Evolutionary conservation across 108 stramenopile genomes (phyloP), one percentile per base, ranked within the genome.

Genomic region (Skeletonema marinoi): DNA sequence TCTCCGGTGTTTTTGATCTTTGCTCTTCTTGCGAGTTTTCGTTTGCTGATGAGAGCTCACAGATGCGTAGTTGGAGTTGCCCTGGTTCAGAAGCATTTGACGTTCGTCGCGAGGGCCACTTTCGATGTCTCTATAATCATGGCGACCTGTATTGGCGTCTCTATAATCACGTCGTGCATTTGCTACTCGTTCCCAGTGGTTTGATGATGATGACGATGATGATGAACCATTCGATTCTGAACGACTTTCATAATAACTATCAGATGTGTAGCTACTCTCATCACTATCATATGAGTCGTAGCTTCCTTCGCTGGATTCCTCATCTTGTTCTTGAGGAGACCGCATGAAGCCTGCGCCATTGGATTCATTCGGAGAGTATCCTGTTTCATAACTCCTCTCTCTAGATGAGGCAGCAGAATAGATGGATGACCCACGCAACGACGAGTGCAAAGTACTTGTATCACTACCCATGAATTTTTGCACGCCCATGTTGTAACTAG

Each of bases 231-330:
- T 30, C 3, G 60, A 44, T n/a, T 38, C 50, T 16, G 62, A 73
- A 31, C 44, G 46, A 50, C 63, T 64, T 25, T 56, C 62, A 33
- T 56, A 56, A 59, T 61, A 60, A 61, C 60, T 62, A 61, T 61
- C 71, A 30, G 60, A 61, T 38, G 60, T 31, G 61, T 71, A 71
- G 41, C 60, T 38, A 44, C 71, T 71, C 54, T 56, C 54, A 56
- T 56, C 54, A 29, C 63, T 33, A 2, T 62, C 72, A 64, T 51
- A 61, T n/a, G 39, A 60, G 59, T 71, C 61, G 32, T n/a, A 41
- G 50, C 72, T 73, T 65, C 48, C 63, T 48, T 73, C 72, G 54
- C 72, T 73, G 29, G 44, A 61, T n/a, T 63, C 46, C 16, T 63
- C 44, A 35, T 50, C 62, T 11, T 17, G 10, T 9, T 73, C 14